Percentiles rank a stretch among this genome's conserved stretches.
Conservation (phyloP, 495 filamentous ascomycete species). For the Barbatosphaeria neglecta region DNA sequence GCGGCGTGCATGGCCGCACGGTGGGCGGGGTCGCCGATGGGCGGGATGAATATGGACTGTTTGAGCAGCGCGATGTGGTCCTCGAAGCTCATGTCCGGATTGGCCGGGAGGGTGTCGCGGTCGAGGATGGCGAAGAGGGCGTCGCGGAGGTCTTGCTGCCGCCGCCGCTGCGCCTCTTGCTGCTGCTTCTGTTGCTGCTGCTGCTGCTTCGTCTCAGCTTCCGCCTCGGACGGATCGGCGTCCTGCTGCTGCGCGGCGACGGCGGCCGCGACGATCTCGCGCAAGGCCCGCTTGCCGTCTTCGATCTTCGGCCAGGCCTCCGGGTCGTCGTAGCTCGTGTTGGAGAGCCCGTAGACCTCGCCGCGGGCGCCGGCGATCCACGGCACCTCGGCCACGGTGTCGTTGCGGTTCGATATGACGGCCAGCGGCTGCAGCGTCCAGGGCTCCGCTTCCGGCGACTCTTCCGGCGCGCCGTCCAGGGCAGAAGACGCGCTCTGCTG, state of each 20-base stretch:
- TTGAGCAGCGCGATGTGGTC: constrained; percentile 58
- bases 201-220: too few species aligned
- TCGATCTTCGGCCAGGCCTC: constrained; percentile 71
- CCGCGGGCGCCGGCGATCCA: constrained; percentile 58
- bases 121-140: constrained; percentile 60
- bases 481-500: too few species aligned
- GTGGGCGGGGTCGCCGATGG: constrained; percentile 44
- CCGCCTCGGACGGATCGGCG: constrained; percentile 57
- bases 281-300: constrained; percentile 36
- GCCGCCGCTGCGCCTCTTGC: too few species aligned
- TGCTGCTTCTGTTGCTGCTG: too few species aligned
- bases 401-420: constrained; percentile 80
- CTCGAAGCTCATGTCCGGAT: constrained; percentile 50
- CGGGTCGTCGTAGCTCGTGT: constrained; percentile 62
- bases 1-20: constrained; percentile 40
- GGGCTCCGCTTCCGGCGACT: too few species aligned
- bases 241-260: constrained; percentile 39
- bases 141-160: too few species aligned
- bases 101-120: constrained; percentile 56
- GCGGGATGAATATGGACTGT: constrained; percentile 76
- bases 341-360: constrained; percentile 71
- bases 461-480: too few species aligned
- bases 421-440: constrained; percentile 61
- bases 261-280: constrained; percentile 25
- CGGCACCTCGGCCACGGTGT: constrained; percentile 46